Conservation (phyloP, 345 rosid species). For the Aquilaria sinensis region DNA sequence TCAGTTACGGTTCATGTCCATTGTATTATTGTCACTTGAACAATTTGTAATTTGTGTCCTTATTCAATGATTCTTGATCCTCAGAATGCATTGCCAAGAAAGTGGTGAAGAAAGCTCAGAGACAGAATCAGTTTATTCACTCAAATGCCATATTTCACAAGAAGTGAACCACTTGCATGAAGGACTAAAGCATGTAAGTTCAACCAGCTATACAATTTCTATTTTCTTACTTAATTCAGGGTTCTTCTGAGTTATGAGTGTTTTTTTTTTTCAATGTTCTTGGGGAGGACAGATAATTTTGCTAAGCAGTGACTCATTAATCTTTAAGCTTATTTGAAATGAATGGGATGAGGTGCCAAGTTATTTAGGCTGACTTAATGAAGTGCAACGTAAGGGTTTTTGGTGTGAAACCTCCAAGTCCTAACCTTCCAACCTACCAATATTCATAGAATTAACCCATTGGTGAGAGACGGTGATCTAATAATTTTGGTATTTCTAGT, state of each 20-base stretch:
- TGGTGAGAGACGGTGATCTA: too few species aligned
- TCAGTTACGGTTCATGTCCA: too few species aligned
- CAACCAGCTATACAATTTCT: neutral
- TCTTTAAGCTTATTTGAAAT: neutral
- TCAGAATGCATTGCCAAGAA: slow-evolving; percentile 88
- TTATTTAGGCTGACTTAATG: too few species aligned
- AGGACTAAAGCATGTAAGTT: slow-evolving; percentile 91
- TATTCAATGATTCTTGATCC: slow-evolving; percentile 8
- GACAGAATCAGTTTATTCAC: slow-evolving; percentile 77
- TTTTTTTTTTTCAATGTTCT: neutral
- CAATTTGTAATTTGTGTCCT: neutral
- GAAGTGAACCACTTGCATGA: slow-evolving; percentile 99
- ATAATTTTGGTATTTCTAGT: too few species aligned
- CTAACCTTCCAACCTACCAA: too few species aligned
- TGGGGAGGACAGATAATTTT: neutral
- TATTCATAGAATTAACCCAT: too few species aligned
- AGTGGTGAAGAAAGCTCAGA: slow-evolving; percentile 83
- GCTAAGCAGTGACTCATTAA: neutral
- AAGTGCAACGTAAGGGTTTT: too few species aligned
- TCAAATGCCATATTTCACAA: slow-evolving; percentile 96
- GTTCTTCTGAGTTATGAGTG: neutral
- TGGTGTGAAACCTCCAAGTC: too few species aligned
- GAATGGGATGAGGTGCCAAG: too few species aligned
- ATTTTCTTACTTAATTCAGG: neutral
- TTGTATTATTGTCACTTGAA: neutral